Evolutionary conservation across 176 grass and related monocot genomes (phyloP), one percentile per base, ranked within the genome.

Genomic region (Cenchrus americanus): DNA sequence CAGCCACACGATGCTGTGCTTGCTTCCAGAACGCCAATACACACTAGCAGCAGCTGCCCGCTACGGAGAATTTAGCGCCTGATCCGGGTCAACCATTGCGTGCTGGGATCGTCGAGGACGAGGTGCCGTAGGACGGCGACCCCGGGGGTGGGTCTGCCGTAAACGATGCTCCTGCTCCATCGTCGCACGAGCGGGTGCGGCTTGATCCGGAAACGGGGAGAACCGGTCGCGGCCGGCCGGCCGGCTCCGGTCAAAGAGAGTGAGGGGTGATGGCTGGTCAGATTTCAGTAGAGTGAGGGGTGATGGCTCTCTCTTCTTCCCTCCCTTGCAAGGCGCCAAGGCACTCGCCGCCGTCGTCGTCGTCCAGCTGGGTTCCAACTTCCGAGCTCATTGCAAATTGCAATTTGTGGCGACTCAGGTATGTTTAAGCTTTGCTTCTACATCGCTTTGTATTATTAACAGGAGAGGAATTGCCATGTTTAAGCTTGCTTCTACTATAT

Each of bases 11-110:
- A 57, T 63, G 14, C 22, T 62, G 41, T 42, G 17, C 37, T 18
- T 43, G 65, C 17, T 67, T 37, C 34, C 34, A 37, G 34, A 44
- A 44, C 34, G 34, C 34, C 34, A 44, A 44, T 44, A 9, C 43
- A 44, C 5, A 44, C 43, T 0, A 37, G 34, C 34, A 37, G 34
- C 65, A 42, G 10, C 1, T 27, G 61, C 55, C 54, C 17, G 54
- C 54, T 14, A 61, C 61, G 13, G 48, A n/a, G 22, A 51, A 41
- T 26, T 5, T 13, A 69, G 69, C 77, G 53, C 61, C 71, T 6
- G 87, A 62, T 85, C 71, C 46, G 78, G 65, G 83, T 86, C 79
- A 90, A 82, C 65, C 6, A 59, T 65, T 82, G 72, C 47, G 63
- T 32, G 53, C 87, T 51, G 44, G 34, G 34, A 27, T 40, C 43